A percentile compares a stretch with the other conserved stretches of the same genome.
These are phyloP conservation scores for Salix viminalis DNA, from an alignment of 345 rosid species.

Conservation along the genomic window DNA sequence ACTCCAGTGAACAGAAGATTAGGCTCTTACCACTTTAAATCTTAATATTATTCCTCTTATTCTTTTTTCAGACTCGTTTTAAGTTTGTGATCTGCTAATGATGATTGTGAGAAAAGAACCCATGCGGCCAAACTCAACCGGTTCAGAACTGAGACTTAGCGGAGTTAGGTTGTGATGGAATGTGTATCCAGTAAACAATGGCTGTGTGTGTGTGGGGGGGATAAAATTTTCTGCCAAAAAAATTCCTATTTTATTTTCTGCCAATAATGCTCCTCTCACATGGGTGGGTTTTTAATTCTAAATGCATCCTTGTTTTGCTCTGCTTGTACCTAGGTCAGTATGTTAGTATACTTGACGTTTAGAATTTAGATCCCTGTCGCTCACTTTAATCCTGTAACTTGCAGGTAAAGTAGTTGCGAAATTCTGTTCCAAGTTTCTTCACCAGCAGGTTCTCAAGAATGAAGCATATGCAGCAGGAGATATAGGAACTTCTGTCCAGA, in stretches of 20 bases:
- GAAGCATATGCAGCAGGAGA: constrained; percentile 77
- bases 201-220: too few relatives aligned
- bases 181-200: neutral
- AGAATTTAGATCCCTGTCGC: neutral
- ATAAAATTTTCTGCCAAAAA: neutral
- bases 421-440: constrained; percentile 88
- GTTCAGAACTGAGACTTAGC: neutral
- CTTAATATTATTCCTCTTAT: too few relatives aligned
- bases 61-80: too few relatives aligned
- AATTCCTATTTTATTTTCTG: neutral
- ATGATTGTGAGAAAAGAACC: neutral
- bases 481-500: constrained; percentile 60
- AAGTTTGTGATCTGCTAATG: neutral
- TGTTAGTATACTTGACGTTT: neutral
- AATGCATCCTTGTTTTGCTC: neutral
- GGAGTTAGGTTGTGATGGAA: neutral
- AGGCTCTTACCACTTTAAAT: too few relatives aligned
- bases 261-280: neutral
- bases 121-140: neutral
- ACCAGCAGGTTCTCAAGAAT: constrained; percentile 67
- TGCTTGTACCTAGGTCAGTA: neutral
- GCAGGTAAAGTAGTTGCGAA: constrained; percentile 92
- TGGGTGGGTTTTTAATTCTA: neutral
- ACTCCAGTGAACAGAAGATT: too few relatives aligned
- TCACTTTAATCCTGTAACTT: constrained; percentile 18